Percentiles rank a stretch among this genome's conserved stretches.
Conservation (phyloP, 768 basidiomycete genomes). For the Sarcomyxa edulis region DNA sequence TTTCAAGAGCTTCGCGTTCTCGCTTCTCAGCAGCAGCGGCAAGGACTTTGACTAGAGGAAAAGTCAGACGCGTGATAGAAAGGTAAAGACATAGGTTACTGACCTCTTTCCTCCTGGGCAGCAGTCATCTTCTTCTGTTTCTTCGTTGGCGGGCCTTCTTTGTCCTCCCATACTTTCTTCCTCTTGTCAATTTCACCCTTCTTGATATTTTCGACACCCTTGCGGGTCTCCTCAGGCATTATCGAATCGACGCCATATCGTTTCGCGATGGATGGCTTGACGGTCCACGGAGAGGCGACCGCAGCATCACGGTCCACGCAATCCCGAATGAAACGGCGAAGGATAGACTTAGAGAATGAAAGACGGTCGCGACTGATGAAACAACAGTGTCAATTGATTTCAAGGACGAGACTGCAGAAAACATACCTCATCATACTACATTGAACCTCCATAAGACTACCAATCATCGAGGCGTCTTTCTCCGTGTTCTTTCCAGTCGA, state of each 20-base stretch:
- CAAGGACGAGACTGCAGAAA: slow-evolving; percentile 4
- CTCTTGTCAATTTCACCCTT: slow-evolving; percentile 90
- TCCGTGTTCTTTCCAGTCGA: slow-evolving; percentile 46
- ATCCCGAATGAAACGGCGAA: slow-evolving; percentile 93
- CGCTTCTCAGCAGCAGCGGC: slow-evolving; percentile 49
- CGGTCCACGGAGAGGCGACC: slow-evolving; percentile 93
- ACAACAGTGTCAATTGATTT: slow-evolving; percentile 2
- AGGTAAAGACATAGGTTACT: slow-evolving; percentile 7
- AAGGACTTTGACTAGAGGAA: slow-evolving; percentile 14
- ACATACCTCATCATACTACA: slow-evolving; percentile 75
- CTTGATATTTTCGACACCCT: slow-evolving; percentile 73
- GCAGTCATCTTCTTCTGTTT: slow-evolving; percentile 76
- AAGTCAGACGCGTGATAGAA: slow-evolving; percentile 14
- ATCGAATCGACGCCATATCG: slow-evolving; percentile 80
- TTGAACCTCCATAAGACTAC: slow-evolving; percentile 79
- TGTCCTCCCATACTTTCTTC: slow-evolving; percentile 87
- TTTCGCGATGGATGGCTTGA: slow-evolving; percentile 79
- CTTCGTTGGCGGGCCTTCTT: slow-evolving; percentile 76
- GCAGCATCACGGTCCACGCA: slow-evolving; percentile 91
- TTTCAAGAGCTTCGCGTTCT: slow-evolving; percentile 67
- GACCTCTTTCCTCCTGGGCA: slow-evolving; percentile 74
- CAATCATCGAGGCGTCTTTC: slow-evolving; percentile 58
- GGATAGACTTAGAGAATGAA: slow-evolving; percentile 94
- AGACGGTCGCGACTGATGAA: slow-evolving; percentile 81
- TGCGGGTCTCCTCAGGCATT: slow-evolving; percentile 82